A percentile compares a stretch with the other conserved stretches of the same genome.
These are phyloP conservation scores for Coprinopsis sp. DNA, from an alignment of 768 basidiomycete species.

Conservation along the genomic window DNA sequence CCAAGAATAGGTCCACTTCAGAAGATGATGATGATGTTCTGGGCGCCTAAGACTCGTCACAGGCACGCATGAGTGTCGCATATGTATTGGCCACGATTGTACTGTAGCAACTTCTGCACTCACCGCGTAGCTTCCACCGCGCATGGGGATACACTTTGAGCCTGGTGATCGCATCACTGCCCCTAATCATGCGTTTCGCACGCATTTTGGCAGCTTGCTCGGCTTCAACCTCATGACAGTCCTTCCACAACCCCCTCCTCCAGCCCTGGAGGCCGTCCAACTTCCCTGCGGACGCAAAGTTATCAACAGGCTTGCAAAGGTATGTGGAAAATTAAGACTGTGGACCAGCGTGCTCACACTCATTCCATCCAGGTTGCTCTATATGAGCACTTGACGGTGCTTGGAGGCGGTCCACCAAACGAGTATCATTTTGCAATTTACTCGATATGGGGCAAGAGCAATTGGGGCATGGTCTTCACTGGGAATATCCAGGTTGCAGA, in stretches of 20 bases:
- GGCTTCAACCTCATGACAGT: too few relatives aligned
- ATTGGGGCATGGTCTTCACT: slow-evolving; percentile 87
- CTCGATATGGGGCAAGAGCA: slow-evolving; percentile 61
- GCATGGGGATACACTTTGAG: too few relatives aligned
- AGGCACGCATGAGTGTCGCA: too few relatives aligned
- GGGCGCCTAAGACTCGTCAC: too few relatives aligned
- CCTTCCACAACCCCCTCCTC: not conserved
- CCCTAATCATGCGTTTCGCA: too few relatives aligned
- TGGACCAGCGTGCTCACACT: not conserved
- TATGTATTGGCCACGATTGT: too few relatives aligned
- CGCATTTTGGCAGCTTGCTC: too few relatives aligned
- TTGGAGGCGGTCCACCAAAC: slow-evolving; percentile 72
- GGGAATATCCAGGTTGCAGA: slow-evolving; percentile 74
- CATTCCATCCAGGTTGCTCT: slow-evolving; percentile 66
- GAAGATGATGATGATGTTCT: too few relatives aligned
- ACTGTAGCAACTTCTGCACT: too few relatives aligned
- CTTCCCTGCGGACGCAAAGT: slow-evolving; percentile 41
- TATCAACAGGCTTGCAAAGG: slow-evolving; percentile 52
- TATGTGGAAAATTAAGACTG: slow-evolving; percentile 16
- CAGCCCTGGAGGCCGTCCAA: not conserved
- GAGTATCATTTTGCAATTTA: slow-evolving; percentile 61
- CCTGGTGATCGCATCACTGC: too few relatives aligned
- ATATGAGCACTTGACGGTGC: slow-evolving; percentile 75
- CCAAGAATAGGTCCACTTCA: too few relatives aligned
- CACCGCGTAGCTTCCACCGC: too few relatives aligned